Conservation (phyloP, 306 rosid genomes). For the Trifolium repens region DNA sequence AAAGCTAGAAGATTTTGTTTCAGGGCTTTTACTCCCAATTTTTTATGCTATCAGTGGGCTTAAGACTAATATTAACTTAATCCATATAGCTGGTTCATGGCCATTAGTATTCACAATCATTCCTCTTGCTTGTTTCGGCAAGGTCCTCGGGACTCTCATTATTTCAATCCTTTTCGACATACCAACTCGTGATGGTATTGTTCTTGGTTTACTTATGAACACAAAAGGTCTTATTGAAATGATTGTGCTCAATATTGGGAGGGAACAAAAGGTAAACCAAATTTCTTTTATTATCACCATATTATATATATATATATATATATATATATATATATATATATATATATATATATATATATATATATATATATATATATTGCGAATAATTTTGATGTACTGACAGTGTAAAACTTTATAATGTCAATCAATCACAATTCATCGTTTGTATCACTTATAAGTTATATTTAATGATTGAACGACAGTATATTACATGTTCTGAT, state of each 20-base stretch:
- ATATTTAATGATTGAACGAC: no score
- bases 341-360: not conserved
- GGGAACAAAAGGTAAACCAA: slow-evolving; percentile 64
- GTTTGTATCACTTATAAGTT: no score
- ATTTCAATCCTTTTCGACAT: slow-evolving; percentile 54
- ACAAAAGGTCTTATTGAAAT: slow-evolving; percentile 83
- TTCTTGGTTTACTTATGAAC: slow-evolving; percentile 85
- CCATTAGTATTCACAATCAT: slow-evolving; percentile 39
- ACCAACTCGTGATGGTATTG: slow-evolving; percentile 70
- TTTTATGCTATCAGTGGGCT: slow-evolving; percentile 85
- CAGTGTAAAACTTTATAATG: not conserved
- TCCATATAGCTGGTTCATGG: slow-evolving; percentile 48
- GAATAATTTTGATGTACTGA: not conserved
- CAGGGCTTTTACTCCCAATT: slow-evolving; percentile 82
- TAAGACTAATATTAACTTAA: slow-evolving; percentile 55
- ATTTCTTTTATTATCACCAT: not conserved
- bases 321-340: not conserved
- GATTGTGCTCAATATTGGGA: slow-evolving; percentile 80
- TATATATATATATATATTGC: not conserved
- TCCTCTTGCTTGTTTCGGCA: slow-evolving; percentile 62
- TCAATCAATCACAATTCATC: not conserved
- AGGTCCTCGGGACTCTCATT: slow-evolving; percentile 63
- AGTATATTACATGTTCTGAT: no score
- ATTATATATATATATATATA: not conserved
- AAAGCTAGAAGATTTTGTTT: slow-evolving; percentile 89